These are phyloP conservation scores for Clonostachys solani DNA, from an alignment of 2,329 filamentous ascomycete genomes.

Conservation along the genomic window DNA sequence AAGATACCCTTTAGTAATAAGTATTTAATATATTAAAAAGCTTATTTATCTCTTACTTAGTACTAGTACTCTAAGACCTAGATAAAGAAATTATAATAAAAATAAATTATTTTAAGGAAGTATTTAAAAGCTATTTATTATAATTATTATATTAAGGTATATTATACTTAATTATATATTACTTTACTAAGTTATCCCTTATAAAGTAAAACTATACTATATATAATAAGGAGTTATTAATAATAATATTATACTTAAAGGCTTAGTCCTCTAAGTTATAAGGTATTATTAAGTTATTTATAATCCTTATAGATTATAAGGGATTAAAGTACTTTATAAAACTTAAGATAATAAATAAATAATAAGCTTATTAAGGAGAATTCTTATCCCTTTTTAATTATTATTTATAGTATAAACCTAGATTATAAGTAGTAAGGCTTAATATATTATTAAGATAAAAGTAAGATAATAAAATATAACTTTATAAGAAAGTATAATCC, in stretches of 20 bases:
- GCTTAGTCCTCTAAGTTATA: no score
- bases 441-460: no score
- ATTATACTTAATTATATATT: neutral
- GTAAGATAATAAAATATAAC: no score
- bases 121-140: neutral
- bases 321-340: no score
- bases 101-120: neutral
- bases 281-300: no score
- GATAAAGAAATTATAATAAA: neutral
- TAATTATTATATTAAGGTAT: neutral
- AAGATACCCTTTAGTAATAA: conserved; percentile 3
- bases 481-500: no score
- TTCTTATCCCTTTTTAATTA: no score
- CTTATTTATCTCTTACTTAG: neutral
- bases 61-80: neutral
- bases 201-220: neutral
- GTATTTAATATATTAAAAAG: neutral
- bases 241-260: neutral
- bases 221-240: neutral
- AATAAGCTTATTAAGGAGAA: no score
- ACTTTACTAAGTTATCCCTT: neutral
- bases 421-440: no score
- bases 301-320: no score
- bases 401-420: no score
- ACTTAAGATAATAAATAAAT: no score